Evolutionary conservation across 345 rosid genomes (phyloP), one percentile per base, ranked within the genome.

Genomic region (Xanthoceras sorbifolium): DNA sequence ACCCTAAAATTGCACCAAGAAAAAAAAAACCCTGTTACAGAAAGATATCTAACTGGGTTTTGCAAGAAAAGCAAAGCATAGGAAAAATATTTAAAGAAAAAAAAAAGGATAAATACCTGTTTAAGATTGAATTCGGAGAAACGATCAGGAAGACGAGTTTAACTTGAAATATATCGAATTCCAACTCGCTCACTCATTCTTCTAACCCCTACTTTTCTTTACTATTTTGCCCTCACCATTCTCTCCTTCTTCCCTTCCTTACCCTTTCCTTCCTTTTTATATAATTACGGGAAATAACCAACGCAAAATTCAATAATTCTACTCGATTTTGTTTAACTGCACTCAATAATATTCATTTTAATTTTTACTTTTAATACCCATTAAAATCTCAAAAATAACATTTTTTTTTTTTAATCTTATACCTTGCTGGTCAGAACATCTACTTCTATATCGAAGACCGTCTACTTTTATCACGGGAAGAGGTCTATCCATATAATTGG

Each of bases 1-100:
- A 59, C 67, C 76, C 76, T 72, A 72, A 8, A 72, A 18, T 59
- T 34, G 67, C 22, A 17, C 29, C 74, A 9, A 31, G 22, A 2
- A 18, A 17, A 50, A 18, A 9, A 50, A 20, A 12, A 14, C 0
- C 4, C 0, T 23, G 26, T 42, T 42, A 25, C 15, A 52, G 4
- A 32, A 1, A n/a, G 3, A 57, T 12, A 69, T 46, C 20, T 52
- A 11, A 70, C 31, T 31, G 9, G 10, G 38, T 4, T 28, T 70
- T 52, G 10, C 46, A 54, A 20, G 29, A 9, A 32, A 14, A 20
- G 23, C 20, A n/a, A 1, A 32, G 5, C 32, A 20, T 6, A 32
- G n/a, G 1, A 8, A 60, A 57, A 34, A 25, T 0, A 38, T 11
- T 54, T 5, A 9, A 3, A 7, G 17, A 60, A 26, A 5, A n/a